phyloP scores from a whole-genome alignment of 768 basidiomycete species.

The Xerocomellus amylosporus region DNA sequence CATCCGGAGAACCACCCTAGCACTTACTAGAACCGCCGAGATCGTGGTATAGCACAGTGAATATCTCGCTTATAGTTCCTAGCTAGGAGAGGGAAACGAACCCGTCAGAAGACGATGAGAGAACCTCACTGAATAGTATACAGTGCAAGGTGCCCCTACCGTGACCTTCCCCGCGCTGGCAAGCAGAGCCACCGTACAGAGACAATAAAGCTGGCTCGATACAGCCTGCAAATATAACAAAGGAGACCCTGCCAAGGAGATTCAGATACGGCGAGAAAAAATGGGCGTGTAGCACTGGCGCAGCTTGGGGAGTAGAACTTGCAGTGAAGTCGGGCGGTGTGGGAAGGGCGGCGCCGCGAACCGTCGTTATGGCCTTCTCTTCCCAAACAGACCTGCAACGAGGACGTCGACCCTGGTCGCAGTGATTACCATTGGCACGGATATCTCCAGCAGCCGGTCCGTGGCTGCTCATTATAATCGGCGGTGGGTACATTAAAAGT shows the following conservation, averaged over 20 bases:
- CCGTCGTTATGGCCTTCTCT: background rate
- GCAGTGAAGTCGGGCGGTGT: no score
- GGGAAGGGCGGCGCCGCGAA: no score
- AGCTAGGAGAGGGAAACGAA: no score
- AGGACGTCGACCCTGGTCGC: background rate
- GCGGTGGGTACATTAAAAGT: slow-evolving; percentile 14
- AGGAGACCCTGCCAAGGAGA: background rate
- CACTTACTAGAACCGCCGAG: no score
- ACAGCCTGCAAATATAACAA: background rate
- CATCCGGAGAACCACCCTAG: background rate
- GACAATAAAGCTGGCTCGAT: no score
- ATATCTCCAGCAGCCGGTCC: slow-evolving; percentile 9
- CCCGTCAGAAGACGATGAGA: no score
- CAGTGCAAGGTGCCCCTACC: no score
- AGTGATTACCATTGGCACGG: background rate
- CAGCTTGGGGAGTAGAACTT: background rate
- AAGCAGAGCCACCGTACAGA: no score
- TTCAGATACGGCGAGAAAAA: background rate
- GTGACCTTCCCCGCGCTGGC: no score
- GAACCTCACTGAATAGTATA: no score
- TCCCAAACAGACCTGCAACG: background rate
- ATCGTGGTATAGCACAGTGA: no score
- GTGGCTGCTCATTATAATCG: background rate
- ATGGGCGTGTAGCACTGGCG: background rate
- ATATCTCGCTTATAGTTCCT: no score